Base-by-base conservation (phyloP, 352 stramenopile species). In the Pilasporangium apinafurcum region DNA sequence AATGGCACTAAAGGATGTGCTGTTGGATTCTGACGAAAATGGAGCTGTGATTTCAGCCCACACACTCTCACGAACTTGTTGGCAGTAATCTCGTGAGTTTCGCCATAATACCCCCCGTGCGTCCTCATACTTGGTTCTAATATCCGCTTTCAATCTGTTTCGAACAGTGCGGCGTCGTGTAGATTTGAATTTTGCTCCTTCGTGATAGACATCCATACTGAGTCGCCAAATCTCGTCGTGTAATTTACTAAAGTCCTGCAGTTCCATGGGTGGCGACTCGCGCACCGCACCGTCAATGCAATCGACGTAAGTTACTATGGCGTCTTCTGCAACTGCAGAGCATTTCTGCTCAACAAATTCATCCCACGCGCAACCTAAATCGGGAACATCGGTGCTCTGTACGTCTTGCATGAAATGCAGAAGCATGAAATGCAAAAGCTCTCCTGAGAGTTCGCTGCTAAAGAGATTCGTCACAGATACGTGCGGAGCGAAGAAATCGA, bases 211-310 rank as follows among this genome's bases (percentile, higher is more conserved):
- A 30, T 86, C 74, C 59, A 90, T 61, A 3, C 76, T 78, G 2
- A 93, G 65, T 8, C 65, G 65, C 40, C 44, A 60, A 24, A 93
- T 66, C n/a, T 93, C 81, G 17, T 72, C 62, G 36, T 93, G 76
- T 17, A 93, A 62, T 48, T 70, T 69, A 16, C 71, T 61, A 36
- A 89, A 83, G 28, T 62, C 59, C 4, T 68, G 55, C 28, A 90
- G 48, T 29, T 89, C 74, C 36, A 87, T 73, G 22, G 81, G 78
- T 13, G 71, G 71, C 18, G 41, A 27, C 37, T 91, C 78, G 8
- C 56, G 43, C 13, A 78, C 68, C 5, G 65, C 76, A 12, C 65
- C 64, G 39, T 80, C 69, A 6, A 91, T 68, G 42, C 77, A 90
- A 48, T 93, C 81, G 17, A 74, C 46, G 48, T 93, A 93, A 27